phyloP scores from a whole-genome alignment of 2,329 filamentous ascomycete genomes.

The Pseudogymnoascus sp. region DNA sequence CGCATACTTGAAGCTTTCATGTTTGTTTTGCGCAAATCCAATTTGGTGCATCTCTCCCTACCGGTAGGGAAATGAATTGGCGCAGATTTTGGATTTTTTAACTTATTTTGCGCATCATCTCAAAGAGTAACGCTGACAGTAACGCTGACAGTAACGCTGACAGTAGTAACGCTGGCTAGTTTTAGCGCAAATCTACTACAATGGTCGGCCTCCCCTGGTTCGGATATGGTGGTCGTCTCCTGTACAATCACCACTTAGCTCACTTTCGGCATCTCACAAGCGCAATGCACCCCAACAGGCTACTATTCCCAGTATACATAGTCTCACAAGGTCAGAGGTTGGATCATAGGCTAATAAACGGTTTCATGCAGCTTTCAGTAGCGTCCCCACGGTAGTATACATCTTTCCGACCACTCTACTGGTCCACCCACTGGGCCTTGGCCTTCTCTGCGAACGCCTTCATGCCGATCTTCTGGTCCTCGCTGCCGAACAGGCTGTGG shows the following conservation, averaged over 20 bases:
- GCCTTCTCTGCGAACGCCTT: conserved; percentile 91
- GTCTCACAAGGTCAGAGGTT: neutral
- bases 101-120: neutral
- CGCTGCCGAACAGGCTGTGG: conserved; percentile 84
- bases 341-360: neutral
- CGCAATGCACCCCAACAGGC: neutral
- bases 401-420: conserved; percentile 38
- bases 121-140: neutral
- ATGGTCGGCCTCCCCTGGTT: neutral
- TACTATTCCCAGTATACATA: neutral
- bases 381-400: neutral
- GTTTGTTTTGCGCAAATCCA: neutral
- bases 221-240: neutral
- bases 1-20: too few species aligned
- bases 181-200: too few species aligned
- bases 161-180: neutral
- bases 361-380: neutral
- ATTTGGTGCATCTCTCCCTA: neutral
- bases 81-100: neutral
- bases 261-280: neutral
- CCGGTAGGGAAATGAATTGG: neutral
- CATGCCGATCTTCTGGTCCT: conserved; percentile 97
- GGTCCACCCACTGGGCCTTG: conserved; percentile 83
- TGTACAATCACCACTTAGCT: neutral
- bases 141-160: neutral